These are phyloP conservation scores for Coniophora puteana DNA, from an alignment of 1,284 basidiomycete species.

Conservation along the genomic window DNA sequence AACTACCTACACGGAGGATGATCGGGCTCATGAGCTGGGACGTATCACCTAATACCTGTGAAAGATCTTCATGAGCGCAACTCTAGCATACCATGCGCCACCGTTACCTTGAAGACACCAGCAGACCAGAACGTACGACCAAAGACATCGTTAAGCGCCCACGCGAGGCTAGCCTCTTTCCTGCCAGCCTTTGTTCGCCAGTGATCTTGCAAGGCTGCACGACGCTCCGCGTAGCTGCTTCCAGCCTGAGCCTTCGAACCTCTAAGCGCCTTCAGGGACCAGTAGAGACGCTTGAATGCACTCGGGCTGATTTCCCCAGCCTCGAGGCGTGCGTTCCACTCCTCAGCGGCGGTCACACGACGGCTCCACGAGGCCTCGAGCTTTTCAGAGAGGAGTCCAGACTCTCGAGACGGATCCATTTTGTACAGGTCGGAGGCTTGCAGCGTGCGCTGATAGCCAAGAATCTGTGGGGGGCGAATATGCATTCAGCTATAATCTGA, in stretches of 20 bases:
- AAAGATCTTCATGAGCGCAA: neutral
- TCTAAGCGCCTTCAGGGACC: slow-evolving; percentile 39
- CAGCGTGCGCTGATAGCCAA: slow-evolving; percentile 67
- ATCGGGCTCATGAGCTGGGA: slow-evolving; percentile 64
- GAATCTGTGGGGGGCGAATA: slow-evolving; percentile 34
- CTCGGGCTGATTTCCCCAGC: slow-evolving; percentile 44
- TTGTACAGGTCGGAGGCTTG: slow-evolving; percentile 76
- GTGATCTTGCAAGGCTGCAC: slow-evolving; percentile 35
- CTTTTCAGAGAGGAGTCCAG: slow-evolving; percentile 45
- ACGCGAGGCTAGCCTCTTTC: slow-evolving; percentile 52
- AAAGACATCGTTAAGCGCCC: slow-evolving; percentile 73
- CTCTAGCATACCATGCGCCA: neutral
- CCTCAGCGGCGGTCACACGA: slow-evolving; percentile 41
- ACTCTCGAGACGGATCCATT: slow-evolving; percentile 51
- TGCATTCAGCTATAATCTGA: neutral
- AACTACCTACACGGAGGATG: slow-evolving; percentile 46
- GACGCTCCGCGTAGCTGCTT: slow-evolving; percentile 17
- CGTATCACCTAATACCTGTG: slow-evolving; percentile 52
- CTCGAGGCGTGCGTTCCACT: slow-evolving; percentile 51
- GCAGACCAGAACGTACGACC: slow-evolving; percentile 68
- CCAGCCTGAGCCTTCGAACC: neutral
- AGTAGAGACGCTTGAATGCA: slow-evolving; percentile 33
- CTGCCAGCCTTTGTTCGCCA: slow-evolving; percentile 51
- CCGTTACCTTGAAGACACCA: slow-evolving; percentile 46
- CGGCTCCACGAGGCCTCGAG: slow-evolving; percentile 48